These are phyloP conservation scores for Physcia stellaris DNA, from an alignment of 495 filamentous ascomycete genomes.

Conservation along the genomic window DNA sequence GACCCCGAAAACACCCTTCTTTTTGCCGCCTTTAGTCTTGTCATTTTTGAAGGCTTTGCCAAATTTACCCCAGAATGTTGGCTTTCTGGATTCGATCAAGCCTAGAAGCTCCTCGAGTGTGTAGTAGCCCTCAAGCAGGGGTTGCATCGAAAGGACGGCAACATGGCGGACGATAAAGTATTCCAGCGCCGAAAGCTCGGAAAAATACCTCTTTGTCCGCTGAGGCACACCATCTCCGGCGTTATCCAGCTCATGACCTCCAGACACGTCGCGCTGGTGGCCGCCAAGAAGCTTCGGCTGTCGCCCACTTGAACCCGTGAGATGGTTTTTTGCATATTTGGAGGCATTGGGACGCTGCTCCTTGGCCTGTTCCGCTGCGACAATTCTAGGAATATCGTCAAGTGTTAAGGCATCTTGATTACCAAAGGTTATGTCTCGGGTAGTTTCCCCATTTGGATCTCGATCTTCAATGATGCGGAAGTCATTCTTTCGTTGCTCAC, in stretches of 20 bases:
- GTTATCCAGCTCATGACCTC: slow-evolving; percentile 39
- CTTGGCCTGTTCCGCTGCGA: slow-evolving; percentile 86
- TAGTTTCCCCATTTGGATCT: slow-evolving; percentile 57
- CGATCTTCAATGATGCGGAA: slow-evolving; percentile 82
- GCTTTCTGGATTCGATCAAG: slow-evolving; percentile 84
- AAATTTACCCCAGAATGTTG: slow-evolving; percentile 95
- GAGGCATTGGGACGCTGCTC: slow-evolving; percentile 81
- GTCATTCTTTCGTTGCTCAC: slow-evolving; percentile 39
- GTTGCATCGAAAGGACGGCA: slow-evolving; percentile 90
- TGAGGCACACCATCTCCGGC: slow-evolving; percentile 35
- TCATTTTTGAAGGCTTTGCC: slow-evolving; percentile 90
- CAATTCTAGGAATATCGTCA: slow-evolving; percentile 95
- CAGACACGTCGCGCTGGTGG: slow-evolving; percentile 68
- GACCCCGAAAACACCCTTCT: slow-evolving; percentile 90
- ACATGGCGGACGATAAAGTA: slow-evolving; percentile 96
- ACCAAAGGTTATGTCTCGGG: slow-evolving; percentile 69
- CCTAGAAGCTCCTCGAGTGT: slow-evolving; percentile 88
- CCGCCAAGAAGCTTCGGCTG: slow-evolving; percentile 58
- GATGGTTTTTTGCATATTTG: slow-evolving; percentile 58
- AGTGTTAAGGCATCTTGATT: slow-evolving; percentile 81
- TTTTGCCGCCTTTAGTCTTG: slow-evolving; percentile 62
- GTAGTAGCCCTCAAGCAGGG: slow-evolving; percentile 78
- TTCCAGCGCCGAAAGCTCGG: slow-evolving; percentile 86
- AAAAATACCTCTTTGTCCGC: slow-evolving; percentile 73
- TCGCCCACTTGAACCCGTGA: slow-evolving; percentile 45